Base-by-base conservation (phyloP, 352 stramenopile genomes). In the Aphanomyces invadans region DNA sequence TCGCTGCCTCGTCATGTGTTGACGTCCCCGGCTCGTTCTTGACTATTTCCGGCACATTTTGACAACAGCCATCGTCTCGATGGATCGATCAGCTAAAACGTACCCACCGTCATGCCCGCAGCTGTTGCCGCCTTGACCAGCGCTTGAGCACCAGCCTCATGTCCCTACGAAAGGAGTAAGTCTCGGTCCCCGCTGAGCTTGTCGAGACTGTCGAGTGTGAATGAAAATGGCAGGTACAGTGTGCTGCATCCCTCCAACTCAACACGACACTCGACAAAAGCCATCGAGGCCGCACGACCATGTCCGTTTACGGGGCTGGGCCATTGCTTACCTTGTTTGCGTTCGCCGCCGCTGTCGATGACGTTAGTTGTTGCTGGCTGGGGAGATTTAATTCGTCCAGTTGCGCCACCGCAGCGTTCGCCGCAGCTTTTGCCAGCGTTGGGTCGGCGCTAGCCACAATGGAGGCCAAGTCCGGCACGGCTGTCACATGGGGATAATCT, bases 371-470 rank as follows among this genome's bases (percentile, higher is more conserved):
- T n/a, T n/a, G n/a, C n/a, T n/a, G n/a, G n/a, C n/a, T n/a, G n/a
- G n/a, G n/a, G n/a, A n/a, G n/a, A 61, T 92, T 81, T 21, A 92
- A 71, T n/a, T 83, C 62, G 54, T 86, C 74, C 33, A 92, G 75
- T 0, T 83, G 79, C 9, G 69, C 67, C 54, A 92, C 81, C 1
- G 81, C 81, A 9, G 84, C 84, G n/a, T 74, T 71, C 0, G 82
- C 78, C 28, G 84, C 84, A 26, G 82, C 80, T 66, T 90, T 86
- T 5, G 80, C 82, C 4, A 92, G 79, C 15, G 86, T 62, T 33
- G 84, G 84, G 45, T 92, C 84, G 2, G 86, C 80, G 2, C 82
- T 71, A 10, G 76, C 70, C 3, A 92, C 71, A 0, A 90, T 76
- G 31, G 72, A 54, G 4, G 69, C 68, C 70, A 92, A 72, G 39